Conservation (phyloP, 305 asterid species). For the Solanum hybrid region DNA sequence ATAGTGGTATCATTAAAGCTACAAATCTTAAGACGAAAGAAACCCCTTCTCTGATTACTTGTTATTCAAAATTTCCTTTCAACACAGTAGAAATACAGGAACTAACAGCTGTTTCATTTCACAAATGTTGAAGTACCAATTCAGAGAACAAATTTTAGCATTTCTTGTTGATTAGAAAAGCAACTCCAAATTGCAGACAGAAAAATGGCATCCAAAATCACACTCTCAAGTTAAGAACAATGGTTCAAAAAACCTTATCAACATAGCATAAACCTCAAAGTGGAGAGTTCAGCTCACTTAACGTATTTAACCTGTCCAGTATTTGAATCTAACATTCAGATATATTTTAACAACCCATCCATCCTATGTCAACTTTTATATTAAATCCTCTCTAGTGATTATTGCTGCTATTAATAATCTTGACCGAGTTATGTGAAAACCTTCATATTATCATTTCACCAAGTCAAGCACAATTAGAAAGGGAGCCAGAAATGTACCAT, state of each 20-base stretch:
- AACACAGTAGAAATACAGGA: background rate
- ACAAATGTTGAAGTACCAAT: background rate
- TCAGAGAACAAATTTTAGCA: background rate
- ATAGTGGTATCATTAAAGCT: background rate
- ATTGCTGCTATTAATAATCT: background rate
- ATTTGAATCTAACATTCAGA: background rate
- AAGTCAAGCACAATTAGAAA: background rate
- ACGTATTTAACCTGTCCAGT: background rate
- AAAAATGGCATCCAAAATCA: background rate
- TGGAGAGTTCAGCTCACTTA: background rate
- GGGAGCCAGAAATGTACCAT: background rate
- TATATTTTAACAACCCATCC: background rate
- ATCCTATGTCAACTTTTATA: background rate
- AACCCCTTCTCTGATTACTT: background rate
- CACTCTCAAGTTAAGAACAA: background rate
- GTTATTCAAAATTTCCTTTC: background rate
- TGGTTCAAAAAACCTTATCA: background rate
- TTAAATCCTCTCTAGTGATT: background rate
- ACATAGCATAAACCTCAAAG: background rate
- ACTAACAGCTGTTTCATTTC: background rate
- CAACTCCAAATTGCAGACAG: background rate
- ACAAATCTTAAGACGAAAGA: background rate
- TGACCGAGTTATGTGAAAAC: background rate
- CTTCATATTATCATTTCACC: background rate
- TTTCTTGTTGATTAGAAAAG: background rate